These are phyloP conservation scores for Fusarium zealandicum DNA, from an alignment of 2,329 filamentous ascomycete genomes.

Conservation along the genomic window DNA sequence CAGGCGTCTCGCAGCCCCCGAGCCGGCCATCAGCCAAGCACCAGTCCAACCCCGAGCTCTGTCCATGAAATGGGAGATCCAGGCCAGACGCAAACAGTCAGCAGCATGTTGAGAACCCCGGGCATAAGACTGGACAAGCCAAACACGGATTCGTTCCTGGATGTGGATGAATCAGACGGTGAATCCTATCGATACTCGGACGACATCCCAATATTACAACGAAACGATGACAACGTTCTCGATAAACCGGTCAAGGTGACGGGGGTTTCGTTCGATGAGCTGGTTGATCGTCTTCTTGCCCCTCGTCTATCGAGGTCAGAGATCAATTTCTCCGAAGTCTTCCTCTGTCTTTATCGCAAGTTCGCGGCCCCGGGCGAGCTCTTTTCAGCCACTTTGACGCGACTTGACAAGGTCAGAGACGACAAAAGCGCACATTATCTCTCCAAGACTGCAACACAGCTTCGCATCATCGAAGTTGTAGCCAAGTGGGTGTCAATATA, in stretches of 20 bases:
- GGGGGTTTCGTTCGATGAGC: constrained; percentile 69
- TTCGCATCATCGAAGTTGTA: constrained; percentile 83
- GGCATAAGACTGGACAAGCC: constrained; percentile 61
- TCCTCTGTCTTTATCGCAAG: constrained; percentile 91
- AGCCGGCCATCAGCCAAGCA: constrained; percentile 35
- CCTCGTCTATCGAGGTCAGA: constrained; percentile 87
- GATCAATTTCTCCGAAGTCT: constrained; percentile 85
- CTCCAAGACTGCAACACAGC: constrained; percentile 79
- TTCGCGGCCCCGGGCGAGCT: constrained; percentile 85
- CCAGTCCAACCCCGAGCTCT: constrained; percentile 17
- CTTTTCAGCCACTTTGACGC: constrained; percentile 77
- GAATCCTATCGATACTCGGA: constrained; percentile 72
- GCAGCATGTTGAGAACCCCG: constrained; percentile 58
- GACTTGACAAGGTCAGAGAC: constrained; percentile 74
- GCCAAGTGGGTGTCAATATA: constrained; percentile 91
- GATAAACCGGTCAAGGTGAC: constrained; percentile 56
- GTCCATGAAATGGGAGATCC: constrained; percentile 29
- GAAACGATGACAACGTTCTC: constrained; percentile 68
- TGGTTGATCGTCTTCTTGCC: constrained; percentile 86
- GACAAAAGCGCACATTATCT: constrained; percentile 74
- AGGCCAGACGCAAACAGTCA: constrained; percentile 51
- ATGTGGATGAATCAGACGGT: constrained; percentile 73
- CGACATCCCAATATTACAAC: constrained; percentile 71
- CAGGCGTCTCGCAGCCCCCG: constrained; percentile 46
- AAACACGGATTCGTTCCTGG: constrained; percentile 64